These are phyloP conservation scores for Agastache rugosa DNA, from an alignment of 257 asterid genomes.

Conservation along the genomic window DNA sequence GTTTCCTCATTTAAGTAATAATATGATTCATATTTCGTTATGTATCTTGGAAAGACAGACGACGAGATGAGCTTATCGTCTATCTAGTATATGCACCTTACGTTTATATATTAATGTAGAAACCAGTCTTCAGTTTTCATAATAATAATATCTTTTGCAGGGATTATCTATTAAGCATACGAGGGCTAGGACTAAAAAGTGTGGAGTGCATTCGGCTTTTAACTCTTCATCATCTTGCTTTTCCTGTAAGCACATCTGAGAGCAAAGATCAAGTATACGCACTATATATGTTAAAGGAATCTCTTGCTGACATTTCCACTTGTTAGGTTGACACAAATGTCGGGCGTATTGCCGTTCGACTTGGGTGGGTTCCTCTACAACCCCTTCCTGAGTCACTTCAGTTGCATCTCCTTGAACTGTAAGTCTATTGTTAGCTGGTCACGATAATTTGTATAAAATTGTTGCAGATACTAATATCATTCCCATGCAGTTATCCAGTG, in stretches of 20 bases:
- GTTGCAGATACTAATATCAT: conserved; percentile 37
- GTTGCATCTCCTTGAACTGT: conserved; percentile 96
- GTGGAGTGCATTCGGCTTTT: conserved; percentile 95
- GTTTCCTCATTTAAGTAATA: conserved; percentile 33
- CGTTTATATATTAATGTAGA: neutral
- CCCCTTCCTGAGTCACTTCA: conserved; percentile 96
- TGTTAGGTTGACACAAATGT: conserved; percentile 96
- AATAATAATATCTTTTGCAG: conserved; percentile 50
- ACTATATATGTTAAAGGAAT: conserved; percentile 26
- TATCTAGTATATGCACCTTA: neutral
- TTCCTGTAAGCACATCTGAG: conserved; percentile 72
- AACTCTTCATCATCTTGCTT: conserved; percentile 92
- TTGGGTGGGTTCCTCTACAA: conserved; percentile 99
- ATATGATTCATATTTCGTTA: neutral
- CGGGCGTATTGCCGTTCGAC: conserved; percentile 94
- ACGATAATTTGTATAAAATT: conserved; percentile 12
- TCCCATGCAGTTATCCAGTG: conserved; percentile 77
- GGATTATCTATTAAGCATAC: conserved; percentile 85
- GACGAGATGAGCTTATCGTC: conserved; percentile 18
- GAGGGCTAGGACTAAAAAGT: conserved; percentile 93
- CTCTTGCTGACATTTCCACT: conserved; percentile 38
- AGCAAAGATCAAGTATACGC: conserved; percentile 30
- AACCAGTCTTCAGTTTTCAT: conserved; percentile 16
- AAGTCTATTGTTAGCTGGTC: conserved; percentile 43
- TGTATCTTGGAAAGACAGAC: conserved; percentile 4